Percentiles rank a stretch among this genome's conserved stretches.
Conservation (phyloP, 2,329 filamentous ascomycete species). For the Colletotrichum sp. region DNA sequence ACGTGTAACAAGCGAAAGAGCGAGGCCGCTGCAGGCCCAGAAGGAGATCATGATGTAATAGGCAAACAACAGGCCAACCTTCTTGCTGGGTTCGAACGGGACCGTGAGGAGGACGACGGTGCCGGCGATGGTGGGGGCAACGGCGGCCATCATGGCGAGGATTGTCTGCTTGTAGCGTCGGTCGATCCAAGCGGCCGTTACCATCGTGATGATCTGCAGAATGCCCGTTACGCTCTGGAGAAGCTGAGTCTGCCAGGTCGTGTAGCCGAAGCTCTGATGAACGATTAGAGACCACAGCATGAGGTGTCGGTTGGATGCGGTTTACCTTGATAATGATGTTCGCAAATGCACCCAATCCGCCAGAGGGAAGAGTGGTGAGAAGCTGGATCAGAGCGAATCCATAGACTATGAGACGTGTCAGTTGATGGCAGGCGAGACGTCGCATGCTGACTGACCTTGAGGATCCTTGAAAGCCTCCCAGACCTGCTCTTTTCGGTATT, state of each 20-base stretch:
- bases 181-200: constrained; percentile 70
- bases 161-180: constrained; percentile 72
- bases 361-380: constrained; percentile 75
- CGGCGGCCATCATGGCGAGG: constrained; percentile 67
- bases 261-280: constrained; percentile 63
- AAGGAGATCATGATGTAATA: constrained; percentile 52
- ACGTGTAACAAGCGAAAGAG: constrained; percentile 43
- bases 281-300: neutral
- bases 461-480: constrained; percentile 41
- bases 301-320: neutral
- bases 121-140: constrained; percentile 58
- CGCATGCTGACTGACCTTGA: neutral
- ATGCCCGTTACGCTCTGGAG: constrained; percentile 76
- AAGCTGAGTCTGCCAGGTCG: constrained; percentile 70
- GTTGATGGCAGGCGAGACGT: too few relatives aligned
- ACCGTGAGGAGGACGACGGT: constrained; percentile 41
- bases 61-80: constrained; percentile 39
- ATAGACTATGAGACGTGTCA: constrained; percentile 40
- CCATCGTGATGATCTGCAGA: constrained; percentile 73
- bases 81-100: constrained; percentile 33
- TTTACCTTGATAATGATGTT: constrained; percentile 70
- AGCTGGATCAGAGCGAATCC: constrained; percentile 70
- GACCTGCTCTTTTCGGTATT: constrained; percentile 39
- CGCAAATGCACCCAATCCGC: constrained; percentile 74
- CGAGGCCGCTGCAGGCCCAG: constrained; percentile 44